Conservation (phyloP, 2,329 filamentous ascomycete genomes). For the Aspergillus flavus region DNA sequence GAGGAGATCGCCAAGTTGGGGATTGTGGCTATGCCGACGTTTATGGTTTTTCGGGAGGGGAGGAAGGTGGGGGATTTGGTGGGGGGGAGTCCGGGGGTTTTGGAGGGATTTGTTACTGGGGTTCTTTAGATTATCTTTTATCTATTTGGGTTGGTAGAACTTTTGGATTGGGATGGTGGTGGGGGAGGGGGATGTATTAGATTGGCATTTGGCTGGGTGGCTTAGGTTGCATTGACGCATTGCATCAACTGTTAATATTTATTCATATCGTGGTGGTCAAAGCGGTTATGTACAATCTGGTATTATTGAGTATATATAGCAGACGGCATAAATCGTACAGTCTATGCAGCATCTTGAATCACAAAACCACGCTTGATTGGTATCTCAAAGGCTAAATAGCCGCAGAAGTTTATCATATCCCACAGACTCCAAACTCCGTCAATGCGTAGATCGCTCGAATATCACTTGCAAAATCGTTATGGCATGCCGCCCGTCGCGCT, state of each 20-base stretch:
- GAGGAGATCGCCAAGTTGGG: background rate
- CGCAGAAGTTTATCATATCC: slow-evolving; percentile 3
- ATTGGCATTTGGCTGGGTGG: too few relatives aligned
- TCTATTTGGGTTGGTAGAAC: too few relatives aligned
- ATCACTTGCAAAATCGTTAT: background rate
- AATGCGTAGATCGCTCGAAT: background rate
- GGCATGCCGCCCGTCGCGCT: slow-evolving; percentile 2
- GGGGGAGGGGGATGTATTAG: too few relatives aligned
- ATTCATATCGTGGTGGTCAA: too few relatives aligned
- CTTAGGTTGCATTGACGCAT: too few relatives aligned
- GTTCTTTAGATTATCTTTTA: too few relatives aligned
- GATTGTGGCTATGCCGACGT: background rate
- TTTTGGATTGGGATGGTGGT: too few relatives aligned
- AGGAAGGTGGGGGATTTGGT: background rate
- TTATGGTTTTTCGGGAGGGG: background rate
- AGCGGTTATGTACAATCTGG: background rate
- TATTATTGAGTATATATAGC: background rate
- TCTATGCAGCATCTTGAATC: background rate
- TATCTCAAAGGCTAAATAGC: background rate
- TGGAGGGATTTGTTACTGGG: background rate
- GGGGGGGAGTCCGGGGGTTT: background rate
- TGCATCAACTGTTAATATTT: too few relatives aligned
- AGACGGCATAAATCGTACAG: background rate
- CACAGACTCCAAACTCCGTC: slow-evolving; percentile 3
- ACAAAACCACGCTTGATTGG: background rate